These are phyloP conservation scores for Phytophthora ramorum DNA, from an alignment of 352 stramenopile species.

Conservation along the genomic window DNA sequence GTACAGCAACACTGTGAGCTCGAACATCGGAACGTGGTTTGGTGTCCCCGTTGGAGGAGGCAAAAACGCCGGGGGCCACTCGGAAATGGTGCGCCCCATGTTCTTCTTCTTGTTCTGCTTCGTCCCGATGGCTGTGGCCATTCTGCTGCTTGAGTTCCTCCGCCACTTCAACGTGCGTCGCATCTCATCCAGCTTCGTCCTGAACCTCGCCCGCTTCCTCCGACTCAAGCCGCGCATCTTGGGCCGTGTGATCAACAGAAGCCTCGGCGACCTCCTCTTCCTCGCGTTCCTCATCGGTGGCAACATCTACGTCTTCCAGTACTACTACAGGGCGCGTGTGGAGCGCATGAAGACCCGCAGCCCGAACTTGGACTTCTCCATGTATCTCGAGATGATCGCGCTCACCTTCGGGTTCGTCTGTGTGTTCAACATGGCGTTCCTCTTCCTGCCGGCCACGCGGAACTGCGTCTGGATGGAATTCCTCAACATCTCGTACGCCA, in stretches of 20 bases:
- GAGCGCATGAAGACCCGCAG: slow-evolving; percentile 11
- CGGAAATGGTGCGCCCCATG: slow-evolving; percentile 60
- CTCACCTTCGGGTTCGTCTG: slow-evolving; percentile 48
- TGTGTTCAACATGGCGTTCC: slow-evolving; percentile 59
- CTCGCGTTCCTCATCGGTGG: slow-evolving; percentile 29
- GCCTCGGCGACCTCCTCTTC: slow-evolving; percentile 40
- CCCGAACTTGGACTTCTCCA: slow-evolving; percentile 14
- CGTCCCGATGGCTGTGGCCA: slow-evolving; percentile 42
- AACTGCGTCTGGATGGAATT: no score
- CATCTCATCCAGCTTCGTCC: slow-evolving; percentile 29
- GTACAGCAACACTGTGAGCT: slow-evolving; percentile 20
- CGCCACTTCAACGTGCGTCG: slow-evolving; percentile 47
- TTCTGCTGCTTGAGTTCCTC: slow-evolving; percentile 52
- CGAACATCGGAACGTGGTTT: slow-evolving; percentile 35
- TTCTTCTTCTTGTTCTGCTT: slow-evolving; percentile 57
- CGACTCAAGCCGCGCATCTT: slow-evolving; percentile 47
- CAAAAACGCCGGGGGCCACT: slow-evolving; percentile 26
- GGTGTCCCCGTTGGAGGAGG: slow-evolving; percentile 27
- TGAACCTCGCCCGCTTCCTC: slow-evolving; percentile 39
- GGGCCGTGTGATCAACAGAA: slow-evolving; percentile 43
- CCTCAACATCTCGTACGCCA: slow-evolving; percentile 64
- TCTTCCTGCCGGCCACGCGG: no score
- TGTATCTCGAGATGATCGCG: slow-evolving; percentile 40
- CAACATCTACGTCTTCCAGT: slow-evolving; percentile 42
- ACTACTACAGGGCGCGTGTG: slow-evolving; percentile 13